Percentiles rank a stretch among this genome's conserved stretches.
Conservation (phyloP, 768 basidiomycete species). For the Hirschioporus abietinus region DNA sequence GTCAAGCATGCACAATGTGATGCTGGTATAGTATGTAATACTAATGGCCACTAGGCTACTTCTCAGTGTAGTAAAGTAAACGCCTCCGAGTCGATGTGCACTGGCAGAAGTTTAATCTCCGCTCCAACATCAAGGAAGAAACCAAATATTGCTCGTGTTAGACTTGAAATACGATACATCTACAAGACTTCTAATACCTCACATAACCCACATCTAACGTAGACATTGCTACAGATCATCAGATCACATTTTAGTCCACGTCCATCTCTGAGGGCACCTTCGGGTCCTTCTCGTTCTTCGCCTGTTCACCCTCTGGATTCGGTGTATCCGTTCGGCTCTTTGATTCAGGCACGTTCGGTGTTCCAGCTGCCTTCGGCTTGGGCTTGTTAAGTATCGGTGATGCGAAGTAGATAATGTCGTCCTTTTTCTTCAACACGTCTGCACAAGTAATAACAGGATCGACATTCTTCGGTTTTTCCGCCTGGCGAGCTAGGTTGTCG, state of each 20-base stretch:
- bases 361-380: constrained; percentile 81
- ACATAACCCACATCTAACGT: not conserved
- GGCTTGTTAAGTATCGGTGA: constrained; percentile 87
- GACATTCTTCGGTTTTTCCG: constrained; percentile 83
- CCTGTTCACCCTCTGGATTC: constrained; percentile 32
- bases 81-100: too few species aligned
- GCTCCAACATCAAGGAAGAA: not conserved
- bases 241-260: constrained; percentile 51
- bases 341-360: constrained; percentile 56
- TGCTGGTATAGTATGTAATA: too few species aligned
- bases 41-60: too few species aligned
- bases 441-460: constrained; percentile 76
- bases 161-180: not conserved
- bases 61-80: too few species aligned
- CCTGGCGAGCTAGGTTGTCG: constrained; percentile 83
- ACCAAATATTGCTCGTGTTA: not conserved
- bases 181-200: constrained; percentile 1
- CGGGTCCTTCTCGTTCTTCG: constrained; percentile 28
- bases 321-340: constrained; percentile 59
- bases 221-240: not conserved
- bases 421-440: constrained; percentile 87
- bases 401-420: constrained; percentile 88
- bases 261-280: constrained; percentile 76
- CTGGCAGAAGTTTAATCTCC: not conserved
- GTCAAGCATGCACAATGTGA: too few species aligned